Percentiles rank a stretch among this genome's conserved stretches.
phyloP scores from a whole-genome alignment of 2,329 filamentous ascomycete genomes.

The Curvularia hawaiiensis region DNA sequence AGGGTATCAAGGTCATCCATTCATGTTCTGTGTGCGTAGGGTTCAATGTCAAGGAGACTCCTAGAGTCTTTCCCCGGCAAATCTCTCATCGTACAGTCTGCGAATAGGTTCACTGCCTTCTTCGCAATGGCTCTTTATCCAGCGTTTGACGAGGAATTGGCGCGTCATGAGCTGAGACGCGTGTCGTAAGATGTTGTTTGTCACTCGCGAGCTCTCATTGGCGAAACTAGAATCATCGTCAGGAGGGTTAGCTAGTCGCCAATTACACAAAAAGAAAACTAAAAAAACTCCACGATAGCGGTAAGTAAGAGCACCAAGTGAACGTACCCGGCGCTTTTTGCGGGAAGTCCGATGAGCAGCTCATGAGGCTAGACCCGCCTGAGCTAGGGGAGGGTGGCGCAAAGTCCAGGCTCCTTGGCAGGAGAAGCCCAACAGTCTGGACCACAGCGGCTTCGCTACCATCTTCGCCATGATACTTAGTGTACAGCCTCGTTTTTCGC shows the following conservation, averaged over 20 bases:
- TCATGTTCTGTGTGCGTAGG: too few species aligned
- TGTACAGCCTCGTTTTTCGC: neutral
- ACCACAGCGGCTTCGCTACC: neutral
- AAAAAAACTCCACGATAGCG: neutral
- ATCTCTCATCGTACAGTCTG: too few species aligned
- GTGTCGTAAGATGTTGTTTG: neutral
- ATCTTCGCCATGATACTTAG: neutral
- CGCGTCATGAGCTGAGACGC: too few species aligned
- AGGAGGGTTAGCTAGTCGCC: neutral
- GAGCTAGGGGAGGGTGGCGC: neutral
- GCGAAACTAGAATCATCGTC: neutral
- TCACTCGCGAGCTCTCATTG: neutral
- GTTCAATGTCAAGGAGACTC: too few species aligned
- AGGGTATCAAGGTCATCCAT: too few species aligned
- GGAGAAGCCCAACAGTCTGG: neutral
- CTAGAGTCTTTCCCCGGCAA: too few species aligned
- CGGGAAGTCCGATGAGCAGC: neutral
- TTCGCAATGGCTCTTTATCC: too few species aligned
- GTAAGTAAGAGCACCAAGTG: neutral
- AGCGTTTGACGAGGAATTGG: too few species aligned
- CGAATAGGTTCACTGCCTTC: too few species aligned
- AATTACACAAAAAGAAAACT: neutral
- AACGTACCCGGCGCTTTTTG: neutral
- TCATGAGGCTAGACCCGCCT: neutral
- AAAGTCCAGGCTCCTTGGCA: neutral